Conservation (phyloP, 192 early-diverging fungal species). For the Kickxella alabastrina region DNA sequence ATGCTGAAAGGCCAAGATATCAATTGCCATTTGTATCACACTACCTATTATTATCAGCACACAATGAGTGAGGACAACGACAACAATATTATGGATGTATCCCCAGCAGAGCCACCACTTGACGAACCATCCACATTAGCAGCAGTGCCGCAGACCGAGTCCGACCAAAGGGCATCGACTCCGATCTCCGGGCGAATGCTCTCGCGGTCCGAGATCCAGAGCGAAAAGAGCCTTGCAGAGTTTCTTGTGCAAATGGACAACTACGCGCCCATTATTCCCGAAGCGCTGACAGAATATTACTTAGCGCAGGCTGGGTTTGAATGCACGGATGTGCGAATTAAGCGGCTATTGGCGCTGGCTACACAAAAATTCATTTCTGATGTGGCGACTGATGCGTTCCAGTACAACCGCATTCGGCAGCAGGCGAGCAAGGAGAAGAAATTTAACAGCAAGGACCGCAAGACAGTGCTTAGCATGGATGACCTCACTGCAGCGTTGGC, state of each 20-base stretch:
- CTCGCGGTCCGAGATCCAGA: slow-evolving; percentile 48
- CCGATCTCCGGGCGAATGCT: slow-evolving; percentile 20
- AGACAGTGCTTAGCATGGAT: slow-evolving; percentile 88
- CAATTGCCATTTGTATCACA: no score
- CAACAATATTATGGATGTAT: no score
- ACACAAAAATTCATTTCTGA: slow-evolving; percentile 76
- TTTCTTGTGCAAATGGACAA: slow-evolving; percentile 76
- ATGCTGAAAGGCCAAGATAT: no score
- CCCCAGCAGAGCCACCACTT: no score
- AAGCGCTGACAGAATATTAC: slow-evolving; percentile 92
- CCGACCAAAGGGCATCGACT: slow-evolving; percentile 12
- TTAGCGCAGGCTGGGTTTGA: slow-evolving; percentile 65
- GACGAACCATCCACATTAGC: neutral
- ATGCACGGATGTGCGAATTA: slow-evolving; percentile 64
- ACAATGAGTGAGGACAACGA: no score
- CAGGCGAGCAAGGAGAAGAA: slow-evolving; percentile 54
- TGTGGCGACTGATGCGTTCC: slow-evolving; percentile 70
- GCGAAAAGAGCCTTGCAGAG: slow-evolving; percentile 77
- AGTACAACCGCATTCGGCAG: slow-evolving; percentile 64
- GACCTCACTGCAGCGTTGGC: slow-evolving; percentile 83
- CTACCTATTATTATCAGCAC: no score
- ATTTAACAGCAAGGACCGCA: slow-evolving; percentile 61
- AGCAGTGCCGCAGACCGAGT: neutral
- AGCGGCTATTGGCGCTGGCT: slow-evolving; percentile 67
- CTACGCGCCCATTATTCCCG: slow-evolving; percentile 75